phyloP scores from a whole-genome alignment of 331 rosid genomes.

The Arachis monticola region DNA sequence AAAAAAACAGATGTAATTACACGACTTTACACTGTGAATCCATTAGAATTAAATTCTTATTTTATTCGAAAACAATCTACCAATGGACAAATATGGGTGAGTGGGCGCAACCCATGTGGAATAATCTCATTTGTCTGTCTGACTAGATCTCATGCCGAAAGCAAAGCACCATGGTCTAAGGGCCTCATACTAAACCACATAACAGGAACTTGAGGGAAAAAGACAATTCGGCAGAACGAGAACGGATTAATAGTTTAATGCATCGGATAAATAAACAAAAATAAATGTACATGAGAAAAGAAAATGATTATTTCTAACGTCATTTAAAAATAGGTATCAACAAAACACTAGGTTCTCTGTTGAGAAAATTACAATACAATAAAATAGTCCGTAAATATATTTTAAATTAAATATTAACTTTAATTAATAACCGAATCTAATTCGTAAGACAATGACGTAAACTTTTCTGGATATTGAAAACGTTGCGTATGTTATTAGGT shows the following conservation, averaged over 20 bases:
- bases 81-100: not conserved
- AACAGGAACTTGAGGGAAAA: not conserved
- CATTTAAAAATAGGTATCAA: too few species aligned
- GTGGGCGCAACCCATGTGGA: conserved; percentile 67
- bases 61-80: conserved; percentile 7
- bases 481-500: not conserved
- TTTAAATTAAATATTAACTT: too few species aligned
- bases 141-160: conserved; percentile 65
- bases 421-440: not conserved
- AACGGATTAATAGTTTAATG: not conserved
- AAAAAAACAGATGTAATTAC: too few species aligned
- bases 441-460: not conserved
- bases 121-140: conserved; percentile 39
- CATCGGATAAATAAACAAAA: too few species aligned
- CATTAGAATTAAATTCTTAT: too few species aligned
- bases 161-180: conserved; percentile 36
- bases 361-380: too few species aligned
- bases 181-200: not conserved
- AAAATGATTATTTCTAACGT: too few species aligned
- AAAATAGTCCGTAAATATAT: too few species aligned
- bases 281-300: too few species aligned
- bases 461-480: conserved; percentile 1
- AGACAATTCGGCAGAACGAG: not conserved
- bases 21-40: too few species aligned
- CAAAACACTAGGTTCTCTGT: too few species aligned